Evolutionary conservation across 1,139 yeast genomes (phyloP), one percentile per base, ranked within the genome.

Genomic region (Geotrichum klebahnii): DNA sequence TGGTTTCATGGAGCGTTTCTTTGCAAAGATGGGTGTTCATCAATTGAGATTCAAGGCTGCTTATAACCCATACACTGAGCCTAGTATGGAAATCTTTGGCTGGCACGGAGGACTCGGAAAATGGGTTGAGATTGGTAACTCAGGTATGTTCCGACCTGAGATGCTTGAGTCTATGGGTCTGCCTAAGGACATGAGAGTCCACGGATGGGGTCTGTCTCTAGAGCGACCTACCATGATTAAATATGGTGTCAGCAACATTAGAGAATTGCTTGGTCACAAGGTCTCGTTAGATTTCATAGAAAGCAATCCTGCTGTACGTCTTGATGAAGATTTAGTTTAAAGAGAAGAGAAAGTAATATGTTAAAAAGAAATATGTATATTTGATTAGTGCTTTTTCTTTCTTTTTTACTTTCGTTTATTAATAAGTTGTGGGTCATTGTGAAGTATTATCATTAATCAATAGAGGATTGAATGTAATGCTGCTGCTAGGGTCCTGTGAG

Each of bases 151-250:
- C 78, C 82, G 99, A 73, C 98, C 99, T 22, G 99, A 94, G 72
- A 94, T 94, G 99, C 78, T 94, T 68, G 96, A 89, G 72, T 75
- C 96, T 44, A 90, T 92, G 97, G 98, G 98, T 32, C 78, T 94
- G 65, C 98, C 98, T 56, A 83, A 84, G 75, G 85, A 88, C 67
- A 72, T 94, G 74, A 79, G 97, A 68, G 97, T 92, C 28, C 79
- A 89, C 61, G 99, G 99, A 57, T 94, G 96, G 92, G 99, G 99
- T 64, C 77, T 94, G 63, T 85, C 96, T 37, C 78, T 94, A 67
- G 99, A 94, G 72, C 84, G 99, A 73, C 98, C 98, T 59, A 94
- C 98, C 39, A 94, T 94, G 99, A 94, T 94, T 70, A 94, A 92
- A 72, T 94, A 94, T 67, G 95, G 86, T 56, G 96, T 92, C 53